A percentile compares a stretch with the other conserved stretches of the same genome.
Evolutionary conservation across 441 rosid genomes (phyloP).

Genomic region (Dalechampia spathulata): DNA sequence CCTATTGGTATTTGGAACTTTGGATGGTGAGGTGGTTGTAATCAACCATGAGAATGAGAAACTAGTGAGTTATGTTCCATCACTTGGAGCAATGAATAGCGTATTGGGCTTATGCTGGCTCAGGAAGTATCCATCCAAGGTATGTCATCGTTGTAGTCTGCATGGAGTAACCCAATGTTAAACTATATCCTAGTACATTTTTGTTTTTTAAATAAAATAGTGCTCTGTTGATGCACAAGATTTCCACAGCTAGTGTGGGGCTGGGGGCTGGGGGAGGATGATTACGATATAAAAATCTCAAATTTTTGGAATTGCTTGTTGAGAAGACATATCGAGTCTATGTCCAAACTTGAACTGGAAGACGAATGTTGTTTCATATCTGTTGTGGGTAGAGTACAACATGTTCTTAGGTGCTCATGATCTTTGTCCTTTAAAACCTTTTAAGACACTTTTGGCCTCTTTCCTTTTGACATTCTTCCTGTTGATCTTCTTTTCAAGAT

Average conservation of each 20-base stretch:
- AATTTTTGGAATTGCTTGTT: neutral
- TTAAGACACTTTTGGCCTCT: too few species aligned
- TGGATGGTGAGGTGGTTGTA: constrained; percentile 88
- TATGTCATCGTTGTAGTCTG: constrained; percentile 22
- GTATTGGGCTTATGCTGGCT: constrained; percentile 98
- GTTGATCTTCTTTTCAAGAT: neutral
- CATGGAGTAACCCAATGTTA: constrained; percentile 2
- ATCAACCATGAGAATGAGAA: constrained; percentile 81
- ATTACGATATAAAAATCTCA: neutral
- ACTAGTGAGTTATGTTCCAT: constrained; percentile 61
- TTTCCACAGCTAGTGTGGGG: neutral
- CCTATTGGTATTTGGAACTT: constrained; percentile 81
- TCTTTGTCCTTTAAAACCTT: neutral
- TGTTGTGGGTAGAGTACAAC: neutral
- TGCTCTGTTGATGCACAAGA: constrained; percentile 1
- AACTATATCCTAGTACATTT: too few species aligned
- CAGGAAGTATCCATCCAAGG: constrained; percentile 76
- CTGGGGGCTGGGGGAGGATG: too few species aligned
- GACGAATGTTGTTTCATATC: neutral
- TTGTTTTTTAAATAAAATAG: constrained; percentile 3
- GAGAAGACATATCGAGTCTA: neutral
- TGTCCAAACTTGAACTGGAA: neutral
- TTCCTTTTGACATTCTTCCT: too few species aligned
- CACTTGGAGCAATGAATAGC: constrained; percentile 67
- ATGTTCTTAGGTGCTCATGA: neutral